phyloP scores from a whole-genome alignment of 768 basidiomycete genomes.

The Coprinopsis marcescibilis region DNA sequence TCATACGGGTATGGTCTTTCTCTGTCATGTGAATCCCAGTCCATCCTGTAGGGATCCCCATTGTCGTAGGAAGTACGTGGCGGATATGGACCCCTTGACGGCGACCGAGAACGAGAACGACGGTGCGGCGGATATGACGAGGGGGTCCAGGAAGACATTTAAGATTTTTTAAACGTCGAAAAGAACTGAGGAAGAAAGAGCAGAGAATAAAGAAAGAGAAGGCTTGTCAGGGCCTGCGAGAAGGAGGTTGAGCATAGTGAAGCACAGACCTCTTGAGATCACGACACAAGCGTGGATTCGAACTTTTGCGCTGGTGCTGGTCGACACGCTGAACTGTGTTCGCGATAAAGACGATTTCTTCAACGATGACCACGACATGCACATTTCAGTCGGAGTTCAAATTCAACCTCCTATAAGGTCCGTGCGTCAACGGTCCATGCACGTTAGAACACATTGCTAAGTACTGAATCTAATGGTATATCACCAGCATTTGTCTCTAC shows the following conservation, averaged over 20 bases:
- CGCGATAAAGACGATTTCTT: slow-evolving; percentile 48
- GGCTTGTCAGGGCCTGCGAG: slow-evolving; percentile 69
- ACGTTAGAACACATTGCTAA: slow-evolving; percentile 42
- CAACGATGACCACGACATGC: slow-evolving; percentile 16
- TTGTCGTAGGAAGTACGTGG: slow-evolving; percentile 53
- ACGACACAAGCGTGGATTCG: slow-evolving; percentile 44
- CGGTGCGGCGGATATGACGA: slow-evolving; percentile 71
- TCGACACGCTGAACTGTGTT: slow-evolving; percentile 42
- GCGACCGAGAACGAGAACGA: slow-evolving; percentile 82
- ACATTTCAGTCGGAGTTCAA: slow-evolving; percentile 39
- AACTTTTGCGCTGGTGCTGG: slow-evolving; percentile 11
- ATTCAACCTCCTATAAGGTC: slow-evolving; percentile 20
- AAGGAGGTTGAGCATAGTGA: slow-evolving; percentile 83
- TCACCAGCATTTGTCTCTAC: slow-evolving; percentile 16
- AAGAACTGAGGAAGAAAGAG: slow-evolving; percentile 53
- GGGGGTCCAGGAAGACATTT: slow-evolving; percentile 77
- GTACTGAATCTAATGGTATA: slow-evolving; percentile 33
- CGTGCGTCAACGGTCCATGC: slow-evolving; percentile 22
- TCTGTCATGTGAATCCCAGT: slow-evolving; percentile 71
- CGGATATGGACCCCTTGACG: slow-evolving; percentile 53
- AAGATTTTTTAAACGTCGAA: slow-evolving; percentile 42
- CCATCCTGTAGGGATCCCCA: slow-evolving; percentile 50
- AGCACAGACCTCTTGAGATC: slow-evolving; percentile 88
- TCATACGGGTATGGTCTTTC: slow-evolving; percentile 66
- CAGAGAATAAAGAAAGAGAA: slow-evolving; percentile 43